Base-by-base conservation (phyloP, 2,329 filamentous ascomycete genomes). In the Tricladium varicosporioides region DNA sequence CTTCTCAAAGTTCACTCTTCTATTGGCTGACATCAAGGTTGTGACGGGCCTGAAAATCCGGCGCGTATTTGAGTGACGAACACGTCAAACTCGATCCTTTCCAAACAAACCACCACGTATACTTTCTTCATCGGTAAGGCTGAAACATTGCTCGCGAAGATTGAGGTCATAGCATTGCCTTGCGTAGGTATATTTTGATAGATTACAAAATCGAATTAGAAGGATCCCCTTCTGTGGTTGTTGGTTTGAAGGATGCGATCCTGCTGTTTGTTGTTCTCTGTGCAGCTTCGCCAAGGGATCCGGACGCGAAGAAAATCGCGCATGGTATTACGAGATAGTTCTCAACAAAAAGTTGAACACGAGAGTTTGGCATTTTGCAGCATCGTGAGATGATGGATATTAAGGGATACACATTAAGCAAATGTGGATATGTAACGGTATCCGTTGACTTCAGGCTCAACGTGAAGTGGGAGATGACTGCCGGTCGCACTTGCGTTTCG, bases 401-500 rank as follows among this genome's bases (percentile, higher is more conserved):
- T 5, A 46, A 46, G 18, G 13, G 43, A 11, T n/a, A 11, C 43
- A 15, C 43, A 15, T 46, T n/a, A 22, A 11, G 14, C 43, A 16
- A n/a, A 22, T 46, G 43, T 22, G 18, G 43, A 22, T 22, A 22
- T 16, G 43, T n/a, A 15, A 5, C 15, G 5, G 16, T 10, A 22
- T n/a, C 13, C 15, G n/a, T 15, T 19, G 45, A 48, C 9, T 48
- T 54, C 32, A 54, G 52, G 47, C 53, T 33, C 15, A 50, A 43
- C 10, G 18, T 19, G 27, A 43, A 18, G 36, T 33, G 22, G 27
- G 22, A 27, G n/a, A 49, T 46, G 44, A 9, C 7, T 56, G 8
- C 54, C 49, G 54, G 54, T 56, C 44, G 44, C 54, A 56, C 54
- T 56, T 48, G 54, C 49, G 54, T 56, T 56, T 56, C 54, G 49